phyloP scores from a whole-genome alignment of 768 basidiomycete species.

The Multifurca ochricompacta region DNA sequence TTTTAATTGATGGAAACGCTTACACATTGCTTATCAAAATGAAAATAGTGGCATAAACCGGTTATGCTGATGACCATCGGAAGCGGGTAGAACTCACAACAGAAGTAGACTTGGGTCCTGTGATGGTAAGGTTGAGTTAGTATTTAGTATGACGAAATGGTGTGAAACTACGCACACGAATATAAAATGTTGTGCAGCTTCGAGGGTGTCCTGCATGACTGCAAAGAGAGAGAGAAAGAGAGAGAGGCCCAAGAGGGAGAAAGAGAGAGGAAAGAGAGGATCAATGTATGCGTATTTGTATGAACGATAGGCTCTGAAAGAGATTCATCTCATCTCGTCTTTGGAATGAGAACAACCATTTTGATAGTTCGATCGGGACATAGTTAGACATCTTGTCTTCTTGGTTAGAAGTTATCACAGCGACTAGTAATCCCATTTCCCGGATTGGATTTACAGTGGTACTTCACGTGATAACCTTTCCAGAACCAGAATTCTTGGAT shows the following conservation, averaged over 20 bases:
- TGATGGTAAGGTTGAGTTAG: neutral
- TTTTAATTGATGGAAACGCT: slow-evolving; percentile 20
- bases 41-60: slow-evolving; percentile 26
- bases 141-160: neutral
- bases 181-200: slow-evolving; percentile 67
- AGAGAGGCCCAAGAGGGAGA: neutral
- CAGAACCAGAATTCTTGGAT: slow-evolving; percentile 32
- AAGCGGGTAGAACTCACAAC: slow-evolving; percentile 46
- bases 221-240: neutral
- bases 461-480: slow-evolving; percentile 56
- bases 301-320: neutral
- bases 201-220: slow-evolving; percentile 38
- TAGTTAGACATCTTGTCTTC: neutral
- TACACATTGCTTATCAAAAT: slow-evolving; percentile 48
- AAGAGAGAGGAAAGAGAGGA: neutral
- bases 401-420: slow-evolving; percentile 11
- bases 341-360: neutral
- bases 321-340: neutral
- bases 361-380: slow-evolving; percentile 3
- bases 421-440: slow-evolving; percentile 61
- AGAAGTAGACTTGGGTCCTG: slow-evolving; percentile 72
- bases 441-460: too few species aligned
- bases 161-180: slow-evolving; percentile 43
- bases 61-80: slow-evolving; percentile 19
- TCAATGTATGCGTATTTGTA: slow-evolving; percentile 12